Percentiles rank a stretch among this genome's conserved stretches.
phyloP scores from a whole-genome alignment of 2,329 filamentous ascomycete genomes.

The Remersonia thermophila region DNA sequence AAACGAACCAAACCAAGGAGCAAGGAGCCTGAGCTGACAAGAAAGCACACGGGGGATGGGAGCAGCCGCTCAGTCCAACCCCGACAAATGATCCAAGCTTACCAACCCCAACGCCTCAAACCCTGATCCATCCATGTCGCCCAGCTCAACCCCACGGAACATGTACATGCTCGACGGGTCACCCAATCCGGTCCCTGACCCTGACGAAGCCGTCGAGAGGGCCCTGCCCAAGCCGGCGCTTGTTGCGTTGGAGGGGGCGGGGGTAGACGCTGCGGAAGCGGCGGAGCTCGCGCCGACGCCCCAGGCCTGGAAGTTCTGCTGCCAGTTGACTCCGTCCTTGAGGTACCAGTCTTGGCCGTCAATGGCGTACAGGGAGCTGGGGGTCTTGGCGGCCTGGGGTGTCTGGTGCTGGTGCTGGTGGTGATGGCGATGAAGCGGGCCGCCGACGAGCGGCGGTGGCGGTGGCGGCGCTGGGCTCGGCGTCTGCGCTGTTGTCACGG shows the following conservation, averaged over 20 bases:
- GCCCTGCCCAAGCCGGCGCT: too few species aligned
- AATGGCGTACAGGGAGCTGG: conserved; percentile 27
- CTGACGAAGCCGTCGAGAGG: too few species aligned
- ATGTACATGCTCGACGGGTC: too few species aligned
- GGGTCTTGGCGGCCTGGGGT: conserved; percentile 17
- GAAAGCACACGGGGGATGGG: too few species aligned
- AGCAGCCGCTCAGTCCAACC: conserved; percentile 17
- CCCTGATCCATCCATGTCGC: conserved; percentile 10
- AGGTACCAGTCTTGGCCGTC: conserved; percentile 47
- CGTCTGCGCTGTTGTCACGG: too few species aligned
- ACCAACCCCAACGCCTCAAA: conserved; percentile 18
- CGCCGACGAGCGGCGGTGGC: conserved; percentile 6
- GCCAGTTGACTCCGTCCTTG: conserved; percentile 45
- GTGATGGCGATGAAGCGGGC: conserved; percentile 14
- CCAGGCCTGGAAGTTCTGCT: conserved; percentile 46
- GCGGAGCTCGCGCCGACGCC: conserved; percentile 26
- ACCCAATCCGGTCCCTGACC: too few species aligned
- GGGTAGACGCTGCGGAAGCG: too few species aligned
- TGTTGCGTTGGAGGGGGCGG: conserved; percentile 8
- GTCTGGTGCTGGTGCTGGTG: too few species aligned
- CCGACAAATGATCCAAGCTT: conserved; percentile 18
- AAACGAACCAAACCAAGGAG: too few species aligned
- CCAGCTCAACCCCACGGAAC: conserved; percentile 16
- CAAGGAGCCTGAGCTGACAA: too few species aligned
- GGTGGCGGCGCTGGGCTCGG: neutral